Conservation (phyloP, 176 grass and related monocot genomes). For the Triticum urartu region DNA sequence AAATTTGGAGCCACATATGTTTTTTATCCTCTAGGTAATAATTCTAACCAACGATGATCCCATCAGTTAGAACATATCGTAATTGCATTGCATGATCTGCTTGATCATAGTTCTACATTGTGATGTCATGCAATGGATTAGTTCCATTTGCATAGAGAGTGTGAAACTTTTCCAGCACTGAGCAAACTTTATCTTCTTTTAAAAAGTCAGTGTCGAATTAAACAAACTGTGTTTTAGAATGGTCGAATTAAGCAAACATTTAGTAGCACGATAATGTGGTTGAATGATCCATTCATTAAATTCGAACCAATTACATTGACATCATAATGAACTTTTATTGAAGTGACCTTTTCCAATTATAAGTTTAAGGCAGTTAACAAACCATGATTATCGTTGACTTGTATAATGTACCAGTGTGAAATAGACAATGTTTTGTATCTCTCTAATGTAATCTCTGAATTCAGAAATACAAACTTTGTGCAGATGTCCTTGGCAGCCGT, state of each 20-base stretch:
- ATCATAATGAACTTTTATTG: neutral
- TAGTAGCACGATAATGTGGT: neutral
- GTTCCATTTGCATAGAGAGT: neutral
- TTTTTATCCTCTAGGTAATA: neutral
- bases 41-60: neutral
- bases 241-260: neutral
- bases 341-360: neutral
- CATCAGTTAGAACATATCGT: neutral
- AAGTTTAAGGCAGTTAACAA: neutral
- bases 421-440: neutral
- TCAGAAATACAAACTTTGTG: slow-evolving; percentile 29
- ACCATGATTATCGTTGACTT: slow-evolving; percentile 2
- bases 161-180: neutral
- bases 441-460: slow-evolving; percentile 11
- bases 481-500: slow-evolving; percentile 27
- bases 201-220: neutral
- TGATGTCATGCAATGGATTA: neutral
- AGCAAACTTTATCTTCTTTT: neutral
- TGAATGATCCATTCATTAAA: neutral
- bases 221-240: neutral
- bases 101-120: neutral
- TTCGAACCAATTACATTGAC: neutral
- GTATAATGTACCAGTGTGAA: neutral
- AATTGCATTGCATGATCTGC: slow-evolving; percentile 12
- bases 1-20: neutral